Evolutionary conservation across 1,139 yeast species (phyloP).

Genomic region (Sugiyamaella paludigena): DNA sequence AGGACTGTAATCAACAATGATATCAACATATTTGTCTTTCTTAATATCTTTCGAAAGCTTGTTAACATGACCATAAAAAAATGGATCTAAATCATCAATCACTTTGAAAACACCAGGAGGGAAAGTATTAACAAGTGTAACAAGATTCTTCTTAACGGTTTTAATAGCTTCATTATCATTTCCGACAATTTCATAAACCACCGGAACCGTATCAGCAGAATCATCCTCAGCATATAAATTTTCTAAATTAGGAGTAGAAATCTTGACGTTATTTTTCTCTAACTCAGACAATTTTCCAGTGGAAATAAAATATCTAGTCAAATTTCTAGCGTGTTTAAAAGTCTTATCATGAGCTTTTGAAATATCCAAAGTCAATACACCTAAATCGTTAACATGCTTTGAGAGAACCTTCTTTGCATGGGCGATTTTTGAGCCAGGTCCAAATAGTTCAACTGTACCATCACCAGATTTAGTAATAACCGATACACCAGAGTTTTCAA

Average conservation of each 20-base stretch:
- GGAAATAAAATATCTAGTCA: constrained; percentile 63
- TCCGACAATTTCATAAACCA: constrained; percentile 47
- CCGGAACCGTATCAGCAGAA: constrained; percentile 35
- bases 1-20: constrained; percentile 46
- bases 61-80: constrained; percentile 54
- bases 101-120: constrained; percentile 63
- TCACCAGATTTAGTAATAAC: constrained; percentile 51
- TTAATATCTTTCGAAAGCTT: constrained; percentile 47
- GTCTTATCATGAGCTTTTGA: constrained; percentile 86
- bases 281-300: constrained; percentile 45
- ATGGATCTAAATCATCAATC: constrained; percentile 66
- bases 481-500: constrained; percentile 58
- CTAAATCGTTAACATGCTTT: constrained; percentile 51
- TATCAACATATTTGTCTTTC: constrained; percentile 50
- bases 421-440: constrained; percentile 60
- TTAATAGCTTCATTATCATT: constrained; percentile 46
- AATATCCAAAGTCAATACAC: constrained; percentile 72
- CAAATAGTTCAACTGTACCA: constrained; percentile 56
- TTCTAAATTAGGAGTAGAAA: constrained; percentile 54
- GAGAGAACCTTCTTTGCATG: constrained; percentile 58
- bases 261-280: constrained; percentile 47
- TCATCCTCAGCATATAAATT: constrained; percentile 30
- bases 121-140: constrained; percentile 66
- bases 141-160: constrained; percentile 63
- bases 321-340: constrained; percentile 66